Percentiles rank a stretch among this genome's conserved stretches.
Evolutionary conservation across 805 yeast species (phyloP).

Genomic region (Suhomyces sp.): DNA sequence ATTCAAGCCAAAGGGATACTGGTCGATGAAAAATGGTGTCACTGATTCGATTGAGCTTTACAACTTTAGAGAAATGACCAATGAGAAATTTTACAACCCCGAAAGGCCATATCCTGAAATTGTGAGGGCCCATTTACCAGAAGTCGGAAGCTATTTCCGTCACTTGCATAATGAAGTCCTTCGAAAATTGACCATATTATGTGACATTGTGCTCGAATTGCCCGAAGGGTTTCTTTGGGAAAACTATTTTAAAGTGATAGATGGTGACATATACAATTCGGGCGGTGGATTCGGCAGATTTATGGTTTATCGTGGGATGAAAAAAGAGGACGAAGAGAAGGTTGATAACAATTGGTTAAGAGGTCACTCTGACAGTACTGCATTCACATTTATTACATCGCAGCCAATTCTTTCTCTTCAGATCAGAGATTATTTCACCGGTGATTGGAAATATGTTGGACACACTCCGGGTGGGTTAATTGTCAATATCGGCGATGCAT

Average conservation of each 20-base stretch:
- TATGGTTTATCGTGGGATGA: constrained; percentile 27
- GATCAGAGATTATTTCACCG: constrained; percentile 28
- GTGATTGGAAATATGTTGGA: constrained; percentile 30
- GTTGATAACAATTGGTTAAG: constrained; percentile 27
- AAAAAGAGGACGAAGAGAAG: constrained; percentile 20
- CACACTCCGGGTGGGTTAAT: constrained; percentile 28
- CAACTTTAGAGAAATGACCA: constrained; percentile 26
- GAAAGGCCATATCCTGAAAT: constrained; percentile 23
- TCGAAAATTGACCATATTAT: constrained; percentile 21
- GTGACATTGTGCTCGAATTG: constrained; percentile 26
- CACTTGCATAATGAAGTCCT: constrained; percentile 20
- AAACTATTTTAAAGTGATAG: constrained; percentile 24
- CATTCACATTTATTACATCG: constrained; percentile 30
- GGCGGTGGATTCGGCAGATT: constrained; percentile 31
- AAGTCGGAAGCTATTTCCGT: constrained; percentile 23
- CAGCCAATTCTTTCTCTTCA: constrained; percentile 31
- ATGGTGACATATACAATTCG: constrained; percentile 21
- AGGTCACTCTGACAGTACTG: constrained; percentile 32
- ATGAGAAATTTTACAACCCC: constrained; percentile 19
- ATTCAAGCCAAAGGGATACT: constrained; percentile 29
- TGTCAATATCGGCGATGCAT: constrained; percentile 29
- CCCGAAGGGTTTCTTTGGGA: constrained; percentile 30
- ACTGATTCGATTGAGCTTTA: constrained; percentile 26
- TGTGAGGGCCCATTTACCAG: constrained; percentile 20
- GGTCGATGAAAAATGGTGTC: constrained; percentile 30